Conservation (phyloP, 192 early-diverging fungal genomes). For the Geranomyces michiganensis region DNA sequence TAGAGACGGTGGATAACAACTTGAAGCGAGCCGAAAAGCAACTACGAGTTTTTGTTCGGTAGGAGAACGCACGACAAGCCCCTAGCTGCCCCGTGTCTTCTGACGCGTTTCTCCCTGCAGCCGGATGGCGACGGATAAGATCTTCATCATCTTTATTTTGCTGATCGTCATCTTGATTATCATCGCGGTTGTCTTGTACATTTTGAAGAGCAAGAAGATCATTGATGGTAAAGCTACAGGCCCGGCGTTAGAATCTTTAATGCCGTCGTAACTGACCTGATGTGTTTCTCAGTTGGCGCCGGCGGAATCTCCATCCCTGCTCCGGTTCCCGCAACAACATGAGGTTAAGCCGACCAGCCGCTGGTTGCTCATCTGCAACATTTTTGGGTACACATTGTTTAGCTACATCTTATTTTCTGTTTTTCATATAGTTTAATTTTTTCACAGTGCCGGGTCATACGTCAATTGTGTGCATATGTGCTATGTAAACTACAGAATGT, state of each 20-base stretch:
- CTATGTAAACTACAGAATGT: too few species aligned
- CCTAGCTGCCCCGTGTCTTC: background rate
- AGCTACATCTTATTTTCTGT: too few species aligned
- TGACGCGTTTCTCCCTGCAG: constrained; percentile 24
- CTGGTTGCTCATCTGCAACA: too few species aligned
- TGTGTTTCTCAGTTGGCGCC: background rate
- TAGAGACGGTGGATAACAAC: constrained; percentile 59
- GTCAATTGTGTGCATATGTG: too few species aligned
- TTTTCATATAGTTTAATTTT: too few species aligned
- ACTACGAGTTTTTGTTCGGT: constrained; percentile 60
- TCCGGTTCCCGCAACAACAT: too few species aligned
- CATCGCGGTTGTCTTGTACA: constrained; percentile 49
- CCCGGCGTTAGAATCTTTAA: background rate
- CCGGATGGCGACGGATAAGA: constrained; percentile 60
- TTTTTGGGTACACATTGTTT: too few species aligned
- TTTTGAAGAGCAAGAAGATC: constrained; percentile 46
- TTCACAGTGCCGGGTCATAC: too few species aligned
- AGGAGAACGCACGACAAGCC: background rate
- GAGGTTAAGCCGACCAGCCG: too few species aligned
- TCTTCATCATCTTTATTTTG: constrained; percentile 63
- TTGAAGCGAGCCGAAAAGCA: constrained; percentile 64
- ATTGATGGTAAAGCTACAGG: constrained; percentile 20
- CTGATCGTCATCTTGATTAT: constrained; percentile 59
- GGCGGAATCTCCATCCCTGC: constrained; percentile 1
- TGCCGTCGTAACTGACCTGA: background rate